A percentile compares a stretch with the other conserved stretches of the same genome.
These are phyloP conservation scores for Clonostachys rhizophaga DNA, from an alignment of 2,329 filamentous ascomycete genomes.

Conservation along the genomic window DNA sequence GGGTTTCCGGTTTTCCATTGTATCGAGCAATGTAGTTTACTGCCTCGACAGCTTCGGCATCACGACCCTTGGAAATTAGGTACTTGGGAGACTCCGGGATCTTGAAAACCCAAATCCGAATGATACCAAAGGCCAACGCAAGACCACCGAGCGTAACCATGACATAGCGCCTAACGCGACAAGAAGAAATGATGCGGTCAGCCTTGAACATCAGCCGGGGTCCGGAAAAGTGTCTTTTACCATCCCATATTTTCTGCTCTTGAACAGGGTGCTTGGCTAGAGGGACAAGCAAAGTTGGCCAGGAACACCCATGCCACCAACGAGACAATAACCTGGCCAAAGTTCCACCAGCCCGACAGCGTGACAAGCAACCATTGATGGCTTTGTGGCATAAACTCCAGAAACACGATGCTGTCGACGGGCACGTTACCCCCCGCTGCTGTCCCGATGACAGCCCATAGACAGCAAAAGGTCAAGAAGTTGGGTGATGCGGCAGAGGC, in stretches of 20 bases:
- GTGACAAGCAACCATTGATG: conserved; percentile 36
- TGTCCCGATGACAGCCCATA: conserved; percentile 44
- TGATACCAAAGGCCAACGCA: conserved; percentile 28
- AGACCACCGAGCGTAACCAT: conserved; percentile 33
- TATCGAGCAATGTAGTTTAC: conserved; percentile 36
- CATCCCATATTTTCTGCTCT: conserved; percentile 37
- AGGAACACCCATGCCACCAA: conserved; percentile 28
- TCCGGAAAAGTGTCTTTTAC: conserved; percentile 7
- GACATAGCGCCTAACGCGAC: conserved; percentile 24
- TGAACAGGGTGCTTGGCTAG: conserved; percentile 22
- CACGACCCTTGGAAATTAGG: conserved; percentile 32
- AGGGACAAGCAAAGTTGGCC: conserved; percentile 25
- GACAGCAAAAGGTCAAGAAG: conserved; percentile 49
- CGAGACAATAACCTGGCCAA: conserved; percentile 38
- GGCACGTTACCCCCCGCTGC: conserved; percentile 38
- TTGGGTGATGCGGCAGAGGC: conserved; percentile 52
- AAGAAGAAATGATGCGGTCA: neutral
- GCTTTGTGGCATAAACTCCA: conserved; percentile 37
- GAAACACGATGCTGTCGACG: conserved; percentile 41
- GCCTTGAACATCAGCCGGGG: neutral
- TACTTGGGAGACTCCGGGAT: conserved; percentile 37
- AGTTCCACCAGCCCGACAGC: conserved; percentile 38
- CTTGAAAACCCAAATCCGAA: conserved; percentile 33
- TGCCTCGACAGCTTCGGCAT: conserved; percentile 37
- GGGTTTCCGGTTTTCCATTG: conserved; percentile 19